These are phyloP conservation scores for Lasiosphaeria hispida DNA, from an alignment of 495 filamentous ascomycete species.

Conservation along the genomic window DNA sequence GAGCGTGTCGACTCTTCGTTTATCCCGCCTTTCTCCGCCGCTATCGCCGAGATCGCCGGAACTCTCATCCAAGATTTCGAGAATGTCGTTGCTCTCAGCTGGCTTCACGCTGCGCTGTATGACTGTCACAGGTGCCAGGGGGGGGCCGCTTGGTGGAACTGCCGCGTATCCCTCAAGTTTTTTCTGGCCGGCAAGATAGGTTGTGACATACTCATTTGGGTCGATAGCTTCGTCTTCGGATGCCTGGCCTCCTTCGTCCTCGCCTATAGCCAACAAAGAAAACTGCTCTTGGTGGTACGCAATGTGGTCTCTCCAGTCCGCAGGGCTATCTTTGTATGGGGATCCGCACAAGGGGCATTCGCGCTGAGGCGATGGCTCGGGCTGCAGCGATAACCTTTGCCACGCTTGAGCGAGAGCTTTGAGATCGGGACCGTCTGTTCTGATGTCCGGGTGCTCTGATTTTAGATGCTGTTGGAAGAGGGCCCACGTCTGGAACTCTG, in stretches of 20 bases:
- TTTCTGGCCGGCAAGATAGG: no score
- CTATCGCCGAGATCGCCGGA: not conserved
- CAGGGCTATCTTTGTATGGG: not conserved
- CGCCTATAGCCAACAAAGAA: not conserved
- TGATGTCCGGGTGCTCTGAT: not conserved
- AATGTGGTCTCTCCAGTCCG: slow-evolving; percentile 10
- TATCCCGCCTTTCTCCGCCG: not conserved
- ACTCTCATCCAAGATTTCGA: not conserved
- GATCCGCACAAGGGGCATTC: slow-evolving; percentile 1
- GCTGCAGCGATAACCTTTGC: not conserved
- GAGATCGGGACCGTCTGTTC: not conserved
- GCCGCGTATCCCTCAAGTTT: no score
- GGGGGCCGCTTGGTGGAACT: no score
- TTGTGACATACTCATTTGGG: no score
- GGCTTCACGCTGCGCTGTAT: not conserved
- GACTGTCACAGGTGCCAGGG: not conserved
- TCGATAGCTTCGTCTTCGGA: no score
- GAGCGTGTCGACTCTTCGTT: not conserved
- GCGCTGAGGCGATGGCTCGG: not conserved
- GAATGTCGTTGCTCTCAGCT: not conserved
- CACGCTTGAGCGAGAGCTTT: not conserved
- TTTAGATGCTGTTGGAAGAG: not conserved
- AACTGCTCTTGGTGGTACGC: slow-evolving; percentile 4
- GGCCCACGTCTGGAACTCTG: slow-evolving; percentile 7
- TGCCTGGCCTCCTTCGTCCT: not conserved